These are phyloP conservation scores for Fomitiporia mediterranea DNA, from an alignment of 1,284 basidiomycete genomes.

Conservation along the genomic window DNA sequence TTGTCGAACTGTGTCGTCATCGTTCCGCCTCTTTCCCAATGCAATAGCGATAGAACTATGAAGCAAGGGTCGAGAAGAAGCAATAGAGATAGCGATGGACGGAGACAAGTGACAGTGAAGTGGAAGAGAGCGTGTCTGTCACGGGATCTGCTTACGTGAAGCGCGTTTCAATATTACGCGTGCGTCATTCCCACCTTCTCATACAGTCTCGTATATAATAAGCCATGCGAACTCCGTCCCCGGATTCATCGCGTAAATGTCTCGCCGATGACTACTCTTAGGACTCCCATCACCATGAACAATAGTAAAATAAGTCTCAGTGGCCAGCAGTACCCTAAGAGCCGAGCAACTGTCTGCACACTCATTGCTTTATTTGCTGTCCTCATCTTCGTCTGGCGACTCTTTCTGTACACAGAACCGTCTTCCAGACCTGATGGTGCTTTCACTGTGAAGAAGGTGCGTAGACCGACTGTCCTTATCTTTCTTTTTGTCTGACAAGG, in stretches of 20 bases:
- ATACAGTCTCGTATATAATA: too few relatives aligned
- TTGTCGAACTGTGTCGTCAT: constrained; percentile 44
- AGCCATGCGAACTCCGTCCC: too few relatives aligned
- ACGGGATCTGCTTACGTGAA: constrained; percentile 2
- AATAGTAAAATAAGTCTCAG: not conserved
- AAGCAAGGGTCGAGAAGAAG: not conserved
- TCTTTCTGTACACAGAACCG: constrained; percentile 7
- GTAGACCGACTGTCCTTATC: not conserved
- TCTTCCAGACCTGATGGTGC: not conserved
- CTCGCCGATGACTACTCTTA: too few relatives aligned
- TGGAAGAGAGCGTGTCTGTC: constrained; percentile 3
- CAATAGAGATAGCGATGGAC: not conserved
- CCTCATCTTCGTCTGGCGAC: constrained; percentile 7
- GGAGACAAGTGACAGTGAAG: not conserved
- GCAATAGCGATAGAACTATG: too few relatives aligned
- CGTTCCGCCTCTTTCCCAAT: not conserved
- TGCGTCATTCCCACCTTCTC: too few relatives aligned
- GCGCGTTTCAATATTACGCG: not conserved
- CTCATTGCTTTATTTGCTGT: constrained; percentile 1
- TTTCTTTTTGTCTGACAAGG: not conserved
- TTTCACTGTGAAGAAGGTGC: constrained; percentile 7
- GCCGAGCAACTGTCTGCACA: constrained; percentile 11
- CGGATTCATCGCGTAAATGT: too few relatives aligned
- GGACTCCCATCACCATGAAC: not conserved
- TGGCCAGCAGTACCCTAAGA: constrained; percentile 6